Evolutionary conservation across 1,284 basidiomycete genomes (phyloP), one percentile per base, ranked within the genome.

Genomic region (Cutaneotrichosporon dermatis): DNA sequence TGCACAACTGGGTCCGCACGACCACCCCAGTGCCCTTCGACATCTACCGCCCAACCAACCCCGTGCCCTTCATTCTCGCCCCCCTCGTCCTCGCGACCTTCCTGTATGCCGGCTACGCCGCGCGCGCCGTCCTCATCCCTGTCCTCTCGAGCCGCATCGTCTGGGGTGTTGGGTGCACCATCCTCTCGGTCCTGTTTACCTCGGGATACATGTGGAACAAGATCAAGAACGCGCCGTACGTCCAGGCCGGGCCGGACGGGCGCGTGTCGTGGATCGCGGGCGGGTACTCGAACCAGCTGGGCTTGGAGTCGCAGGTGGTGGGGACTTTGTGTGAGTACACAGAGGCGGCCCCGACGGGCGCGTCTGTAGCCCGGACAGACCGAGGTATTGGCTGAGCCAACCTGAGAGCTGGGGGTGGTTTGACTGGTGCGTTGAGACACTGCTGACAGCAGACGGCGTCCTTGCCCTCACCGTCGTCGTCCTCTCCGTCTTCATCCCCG

Each of bases 141-240:
- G 76, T 92, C 63, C 76, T 94, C 49, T 80, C 84, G 69, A 89
- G 82, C 65, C 86, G 86, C 25, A 49, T 74, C 51, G 53, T 79
- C 62, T 92, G 89, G 90, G 82, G 85, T 10, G 70, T 81, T 10
- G 78, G 80, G 49, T 86, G 83, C 34, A 79, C 92, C 56, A 65
- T 87, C 58, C 82, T 84, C 5, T 87, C 87, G 42, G 82, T 94
- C 39, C 79, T 90, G 67, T 93, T 95, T 86, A 94, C 86, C 10
- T 86, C 87, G 8, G 93, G 93, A 3, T 89, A 88, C 81, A 99
- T 99, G 96, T 99, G 96, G 82, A 92, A 90, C 68, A 87, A 87
- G 64, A 99, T 99, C 70, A 87, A 95, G 64, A 83, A 83, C 51
- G 84, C 85, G 58, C 93, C 93, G 2, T 92, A 85, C 70, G 82